Base-by-base conservation (phyloP, 768 basidiomycete genomes). In the Sistotremastrum niveocremeum region DNA sequence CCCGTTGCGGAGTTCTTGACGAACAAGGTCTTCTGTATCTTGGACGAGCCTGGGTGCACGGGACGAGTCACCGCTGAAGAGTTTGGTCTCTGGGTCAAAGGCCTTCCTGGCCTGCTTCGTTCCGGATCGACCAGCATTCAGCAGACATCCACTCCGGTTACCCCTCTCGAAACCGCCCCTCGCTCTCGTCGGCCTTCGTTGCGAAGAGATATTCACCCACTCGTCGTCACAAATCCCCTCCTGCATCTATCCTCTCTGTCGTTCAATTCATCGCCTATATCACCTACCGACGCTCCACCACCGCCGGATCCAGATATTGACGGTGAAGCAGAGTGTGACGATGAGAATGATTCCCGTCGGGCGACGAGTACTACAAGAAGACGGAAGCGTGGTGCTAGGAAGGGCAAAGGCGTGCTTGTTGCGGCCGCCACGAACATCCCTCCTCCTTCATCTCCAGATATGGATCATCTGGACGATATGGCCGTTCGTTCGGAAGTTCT, bases 1-100 rank as follows among this genome's bases (percentile, higher is more conserved):
- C 65, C 81, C 45, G 90, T 97, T 36, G 93, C 93, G 2, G 80
- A 86, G 30, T 88, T 87, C 62, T 75, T 99, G 42, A 81, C 88
- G 46, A 72, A 75, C 49, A 74, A 74, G 47, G 83, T 99, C 29
- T 93, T 99, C 60, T 86, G 80, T 60, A 68, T 87, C 52, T 74
- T 86, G 36, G 71, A 77, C 33, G 72, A 78, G 53, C 71, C 79
- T 11, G 65, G 71, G 41, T 41, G 42, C 42, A 70, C 73, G 3
- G 63, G 64, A 49, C 79, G 88, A 45, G 78, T 84, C 46, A 74
- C 76, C 29, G 94, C 94, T 11, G 70, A 70, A 37, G 88, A 86
- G 47, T 87, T 99, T 56, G 91, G 90, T 7, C 57, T 62, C 37
- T 99, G 94, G 94, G 70, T 81, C 47, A 79, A 76, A 61, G 78